Evolutionary conservation across 2,329 filamentous ascomycete genomes (phyloP).

Genomic region (Xylariaceae sp.): DNA sequence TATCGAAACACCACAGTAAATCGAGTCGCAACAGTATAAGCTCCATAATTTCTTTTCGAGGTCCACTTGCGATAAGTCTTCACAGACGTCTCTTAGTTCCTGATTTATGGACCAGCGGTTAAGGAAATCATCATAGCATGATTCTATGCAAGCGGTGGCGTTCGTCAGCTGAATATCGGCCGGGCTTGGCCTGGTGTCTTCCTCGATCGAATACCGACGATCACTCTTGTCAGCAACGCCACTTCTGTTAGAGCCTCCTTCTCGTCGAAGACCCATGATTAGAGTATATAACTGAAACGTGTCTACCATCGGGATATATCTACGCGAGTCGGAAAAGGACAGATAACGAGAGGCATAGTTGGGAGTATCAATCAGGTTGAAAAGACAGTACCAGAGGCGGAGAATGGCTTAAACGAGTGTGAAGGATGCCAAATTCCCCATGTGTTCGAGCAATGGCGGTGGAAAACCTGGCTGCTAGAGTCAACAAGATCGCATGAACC

Average conservation of each 20-base stretch:
- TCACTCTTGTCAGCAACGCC: neutral
- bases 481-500: constrained; percentile 17
- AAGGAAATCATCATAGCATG: constrained; percentile 30
- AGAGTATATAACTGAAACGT: constrained; percentile 3
- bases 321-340: constrained; percentile 19
- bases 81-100: constrained; percentile 28
- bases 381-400: constrained; percentile 12
- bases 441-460: constrained; percentile 13
- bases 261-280: constrained; percentile 20
- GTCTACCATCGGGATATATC: constrained; percentile 26
- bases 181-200: neutral
- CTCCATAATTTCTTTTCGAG: constrained; percentile 42
- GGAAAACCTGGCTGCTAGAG: constrained; percentile 20
- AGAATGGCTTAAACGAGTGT: constrained; percentile 30
- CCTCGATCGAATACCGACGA: neutral
- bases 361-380: constrained; percentile 1
- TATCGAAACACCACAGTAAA: constrained; percentile 52
- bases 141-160: constrained; percentile 26
- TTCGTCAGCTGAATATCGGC: constrained; percentile 23
- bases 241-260: neutral
- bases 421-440: constrained; percentile 20
- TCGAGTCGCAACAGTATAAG: constrained; percentile 57
- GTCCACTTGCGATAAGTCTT: constrained; percentile 24
- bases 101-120: constrained; percentile 9
- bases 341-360: constrained; percentile 32